Evolutionary conservation across 805 yeast species (phyloP), one percentile per base, ranked within the genome.

Genomic region (Nakazawaea laoshanensis): DNA sequence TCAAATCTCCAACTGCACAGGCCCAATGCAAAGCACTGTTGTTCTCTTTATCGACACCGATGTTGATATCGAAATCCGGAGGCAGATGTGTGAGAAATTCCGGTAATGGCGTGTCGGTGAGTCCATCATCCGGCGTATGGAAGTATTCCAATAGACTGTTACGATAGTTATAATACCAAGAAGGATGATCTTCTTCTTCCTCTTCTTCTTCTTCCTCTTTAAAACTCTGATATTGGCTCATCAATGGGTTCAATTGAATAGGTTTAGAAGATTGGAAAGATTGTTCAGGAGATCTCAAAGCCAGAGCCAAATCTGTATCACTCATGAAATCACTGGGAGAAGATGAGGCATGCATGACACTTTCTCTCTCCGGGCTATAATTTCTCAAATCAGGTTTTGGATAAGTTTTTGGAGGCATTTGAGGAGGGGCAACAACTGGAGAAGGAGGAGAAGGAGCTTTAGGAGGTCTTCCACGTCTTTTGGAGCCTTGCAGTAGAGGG

Each of bases 11-110:
- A 72, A 92, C 86, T 1, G 97, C 82, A 39, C 96, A 86, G 0
- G 97, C 95, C 96, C 97, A 92, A 56, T 92, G 98, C 44, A 92
- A 76, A 2, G 95, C 81, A 0, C 96, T 83, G 50, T 92, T 94
- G 2, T 95, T 94, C 49, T 92, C 96, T 38, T 84, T 88, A 52
- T 92, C 98, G 17, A 92, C 84, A 4, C 86, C 77, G 33, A 81
- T 84, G 59, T 78, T 70, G 40, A 83, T 68, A 42, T 82, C 74
- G 45, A 81, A 77, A 34, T 71, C 79, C 16, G 67, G 63, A 2
- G 82, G 77, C 1, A 85, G 79, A 42, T 74, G 65, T 24, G 68
- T 59, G 11, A 84, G 59, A 47, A 82, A 76, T 16, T 68, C 73
- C 0, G 94, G 94, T 18, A 82, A 63, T 3, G 53, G 43, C 19